Evolutionary conservation across 2,329 filamentous ascomycete genomes (phyloP), one percentile per base, ranked within the genome.

Genomic region (Colletotrichum gloeosporioides): DNA sequence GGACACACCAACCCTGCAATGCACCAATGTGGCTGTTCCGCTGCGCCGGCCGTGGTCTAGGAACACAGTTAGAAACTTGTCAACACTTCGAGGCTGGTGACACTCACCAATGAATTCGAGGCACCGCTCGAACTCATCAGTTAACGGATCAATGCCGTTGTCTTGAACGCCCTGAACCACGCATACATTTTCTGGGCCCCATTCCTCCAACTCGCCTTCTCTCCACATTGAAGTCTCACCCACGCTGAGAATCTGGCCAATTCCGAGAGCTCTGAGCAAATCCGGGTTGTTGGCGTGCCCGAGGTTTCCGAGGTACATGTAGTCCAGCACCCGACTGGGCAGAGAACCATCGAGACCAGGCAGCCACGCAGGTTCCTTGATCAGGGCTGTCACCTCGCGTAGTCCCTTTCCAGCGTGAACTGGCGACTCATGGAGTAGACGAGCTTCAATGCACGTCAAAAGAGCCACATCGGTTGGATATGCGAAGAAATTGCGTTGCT

Each of bases 301-400:
- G 18, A 99, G 89, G 80, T 99, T 99, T 2, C 97, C 97, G 15
- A 99, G 90, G 82, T 99, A 99, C 93, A 99, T 96, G 82, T 99
- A 98, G 70, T 96, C 93, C 57, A 98, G 87, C 53, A 99, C 91
- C 16, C 96, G 92, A 82, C 95, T 98, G 1, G 97, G 97, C 27
- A 99, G 90, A 29, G 95, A 98, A 6, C 97, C 97, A 82, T 99
- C 96, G 79, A 98, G 92, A 71, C 92, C 92, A 32, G 91, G 88
- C 72, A 98, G 91, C 97, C 97, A 99, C 44, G 89, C 87, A 1
- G 96, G 96, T 80, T 95, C 91, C 70, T 86, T 88, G 29, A 89
- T 86, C 62, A 92, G 83, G 6, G 86, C 85, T 13, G 88, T 89
- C 31, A 92, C 88, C 18, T 93, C 88, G 4, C 87, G 82, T 6